Base-by-base conservation (phyloP, 164 flowering plant species). In the Nymphaea colorata region DNA sequence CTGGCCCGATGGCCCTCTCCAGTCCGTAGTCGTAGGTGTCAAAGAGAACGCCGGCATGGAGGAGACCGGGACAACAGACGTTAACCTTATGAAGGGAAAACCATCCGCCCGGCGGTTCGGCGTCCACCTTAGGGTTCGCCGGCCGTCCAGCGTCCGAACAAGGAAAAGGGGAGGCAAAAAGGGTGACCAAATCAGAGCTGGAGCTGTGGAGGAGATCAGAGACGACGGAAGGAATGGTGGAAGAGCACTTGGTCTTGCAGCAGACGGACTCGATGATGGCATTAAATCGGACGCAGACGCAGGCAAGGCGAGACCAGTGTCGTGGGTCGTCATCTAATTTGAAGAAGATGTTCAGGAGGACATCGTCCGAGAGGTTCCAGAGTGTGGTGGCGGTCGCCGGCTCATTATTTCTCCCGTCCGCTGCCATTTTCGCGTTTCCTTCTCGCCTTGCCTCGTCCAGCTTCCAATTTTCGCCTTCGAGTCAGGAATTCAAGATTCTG, bases 41-140 rank as follows among this genome's bases (percentile, higher is more conserved):
- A 3, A 91, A 74, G 66, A 91, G 89, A 64, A 91, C 79, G 62
- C 99, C 99, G 65, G 97, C 68, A 74, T 79, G 95, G 72, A 79
- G 81, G 70, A 88, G 86, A 25, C 99, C 99, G 0, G 99, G 99
- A 73, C 99, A 94, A 83, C 95, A 91, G 68, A 91, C 83, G 61
- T 86, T 71, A 67, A 94, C 84, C 80, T 94, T 94, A 79, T 81
- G 80, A n/a, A 94, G 88, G 43, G 93, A 55, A 0, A 87, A 70
- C 91, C 95, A 90, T 41, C 82, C 86, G n/a, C 85, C 90, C 2
- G 87, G 84, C 0, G 87, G 82, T 5, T 73, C 53, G 43, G 67
- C 51, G 16, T 25, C 59, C 18, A 60, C 17, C 63, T n/a, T n/a
- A 2, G 12, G 5, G 11, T 12, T 47, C 55, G 55, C 55, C 55